Evolutionary conservation across 306 rosid species (phyloP), one percentile per base, ranked within the genome.

Genomic region (Rubus parviflorus): DNA sequence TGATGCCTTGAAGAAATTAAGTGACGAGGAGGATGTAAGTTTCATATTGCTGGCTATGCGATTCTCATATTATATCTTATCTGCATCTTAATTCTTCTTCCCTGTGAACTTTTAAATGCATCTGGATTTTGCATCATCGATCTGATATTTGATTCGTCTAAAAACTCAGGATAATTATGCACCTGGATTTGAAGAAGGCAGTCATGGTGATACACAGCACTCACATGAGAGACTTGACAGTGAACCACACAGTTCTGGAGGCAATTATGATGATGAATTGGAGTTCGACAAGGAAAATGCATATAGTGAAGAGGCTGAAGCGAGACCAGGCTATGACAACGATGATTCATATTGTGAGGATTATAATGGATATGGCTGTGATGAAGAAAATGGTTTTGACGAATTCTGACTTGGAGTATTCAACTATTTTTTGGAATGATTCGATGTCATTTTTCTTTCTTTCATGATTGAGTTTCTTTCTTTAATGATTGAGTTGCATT

Each of bases 1-100:
- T 16, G 77, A 74, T 7, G 68, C 17, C 2, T 58, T 43, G 68
- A 60, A 58, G 23, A 74, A 74, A 16, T 58, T 43, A 74, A 74
- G 35, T 30, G 35, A 74, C 23, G 56, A 74, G 58, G 68, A 58
- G 30, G 68, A 57, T 42, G 68, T 58, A 58, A 74, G 77, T 60
- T 12, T 74, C 35, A 8, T 73, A 3, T 57, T 8, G 15, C 68
- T 42, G 35, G 19, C 47, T 22, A 9, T 41, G 53, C 23, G 4
- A 56, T 40, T 73, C 19, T 8, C 0, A 7, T 72, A 53, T 20
- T 4, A 53, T 53, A 60, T 54, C 57, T 1, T 73, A 22, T 40
- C 66, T 22, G 13, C 13, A 4, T 30, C n/a, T 2, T 30, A 12
- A 13, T 19, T 30, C 35, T 30, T 30, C 35, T 30, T 30, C 35